Conservation (phyloP, 2,329 filamentous ascomycete genomes). For the Xylariomycetidae sp. region DNA sequence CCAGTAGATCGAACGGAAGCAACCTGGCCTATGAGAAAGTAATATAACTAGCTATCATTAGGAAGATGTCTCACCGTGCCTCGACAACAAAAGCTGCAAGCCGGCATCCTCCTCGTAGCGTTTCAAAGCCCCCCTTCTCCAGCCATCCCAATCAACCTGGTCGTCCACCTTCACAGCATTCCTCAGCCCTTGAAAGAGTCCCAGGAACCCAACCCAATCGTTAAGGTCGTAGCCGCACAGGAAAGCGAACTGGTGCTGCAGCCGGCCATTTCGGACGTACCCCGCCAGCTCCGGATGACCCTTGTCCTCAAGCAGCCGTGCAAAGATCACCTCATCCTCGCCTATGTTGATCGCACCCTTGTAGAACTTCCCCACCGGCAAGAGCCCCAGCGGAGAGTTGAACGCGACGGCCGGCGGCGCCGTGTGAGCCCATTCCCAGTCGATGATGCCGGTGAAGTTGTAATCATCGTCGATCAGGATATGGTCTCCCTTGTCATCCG, state of each 20-base stretch:
- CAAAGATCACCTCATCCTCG: slow-evolving; percentile 35
- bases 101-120: slow-evolving; percentile 24
- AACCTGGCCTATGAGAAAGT: no score
- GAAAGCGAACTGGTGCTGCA: slow-evolving; percentile 35
- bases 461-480: slow-evolving; percentile 40
- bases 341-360: slow-evolving; percentile 28
- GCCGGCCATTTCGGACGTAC: slow-evolving; percentile 31
- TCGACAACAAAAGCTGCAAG: slow-evolving; percentile 8
- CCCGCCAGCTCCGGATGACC: slow-evolving; percentile 30
- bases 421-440: slow-evolving; percentile 37
- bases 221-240: slow-evolving; percentile 37
- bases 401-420: slow-evolving; percentile 34
- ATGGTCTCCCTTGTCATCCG: slow-evolving; percentile 45
- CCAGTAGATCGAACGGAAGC: no score
- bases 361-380: slow-evolving; percentile 38
- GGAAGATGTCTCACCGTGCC: slow-evolving; percentile 3
- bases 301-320: slow-evolving; percentile 28
- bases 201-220: slow-evolving; percentile 38
- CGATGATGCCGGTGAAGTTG: slow-evolving; percentile 44
- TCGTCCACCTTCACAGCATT: slow-evolving; percentile 27
- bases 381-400: slow-evolving; percentile 35
- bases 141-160: slow-evolving; percentile 32
- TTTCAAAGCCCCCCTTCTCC: slow-evolving; percentile 31
- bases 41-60: no score
- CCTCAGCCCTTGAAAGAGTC: slow-evolving; percentile 35